A percentile compares a stretch with the other conserved stretches of the same genome.
phyloP scores from a whole-genome alignment of 805 yeast species.

The Huiozyma sinensis region DNA sequence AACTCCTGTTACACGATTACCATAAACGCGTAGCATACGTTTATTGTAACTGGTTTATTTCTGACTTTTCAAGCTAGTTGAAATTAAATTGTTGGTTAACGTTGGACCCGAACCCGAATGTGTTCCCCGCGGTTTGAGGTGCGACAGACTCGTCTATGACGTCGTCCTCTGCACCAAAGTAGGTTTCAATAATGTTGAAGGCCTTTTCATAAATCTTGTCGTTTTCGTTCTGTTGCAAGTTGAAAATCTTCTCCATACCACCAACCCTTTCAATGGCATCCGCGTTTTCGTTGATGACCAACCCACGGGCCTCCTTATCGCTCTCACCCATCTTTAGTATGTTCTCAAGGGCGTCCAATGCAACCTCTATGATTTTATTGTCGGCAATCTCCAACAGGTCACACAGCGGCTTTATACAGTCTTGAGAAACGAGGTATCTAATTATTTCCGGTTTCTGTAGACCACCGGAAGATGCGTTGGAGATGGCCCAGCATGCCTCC shows the following conservation, averaged over 20 bases:
- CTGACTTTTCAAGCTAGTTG: constrained; percentile 8
- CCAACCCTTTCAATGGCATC: constrained; percentile 94
- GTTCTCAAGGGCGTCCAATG: constrained; percentile 90
- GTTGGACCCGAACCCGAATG: constrained; percentile 78
- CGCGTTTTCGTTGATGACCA: constrained; percentile 74
- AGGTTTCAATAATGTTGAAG: constrained; percentile 78
- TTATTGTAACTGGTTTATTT: too few relatives aligned
- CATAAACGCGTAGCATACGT: too few relatives aligned
- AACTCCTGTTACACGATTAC: too few relatives aligned
- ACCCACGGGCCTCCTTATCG: constrained; percentile 69
- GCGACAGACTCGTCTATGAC: constrained; percentile 66
- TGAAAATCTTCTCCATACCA: constrained; percentile 92
- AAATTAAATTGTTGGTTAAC: constrained; percentile 38
- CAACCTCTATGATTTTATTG: constrained; percentile 83
- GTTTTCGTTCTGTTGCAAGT: constrained; percentile 84
- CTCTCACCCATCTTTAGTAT: constrained; percentile 89
- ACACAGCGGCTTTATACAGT: constrained; percentile 94
- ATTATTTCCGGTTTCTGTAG: constrained; percentile 85
- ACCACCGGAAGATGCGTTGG: constrained; percentile 96
- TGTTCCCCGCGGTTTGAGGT: constrained; percentile 68
- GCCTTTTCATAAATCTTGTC: constrained; percentile 90
- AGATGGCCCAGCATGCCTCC: constrained; percentile 99
- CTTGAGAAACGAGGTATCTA: constrained; percentile 84
- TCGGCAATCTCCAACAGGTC: constrained; percentile 84
- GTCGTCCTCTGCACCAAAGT: constrained; percentile 75